Conservation (phyloP, 2,329 filamentous ascomycete genomes). For the Thielaviopsis euricoi region DNA sequence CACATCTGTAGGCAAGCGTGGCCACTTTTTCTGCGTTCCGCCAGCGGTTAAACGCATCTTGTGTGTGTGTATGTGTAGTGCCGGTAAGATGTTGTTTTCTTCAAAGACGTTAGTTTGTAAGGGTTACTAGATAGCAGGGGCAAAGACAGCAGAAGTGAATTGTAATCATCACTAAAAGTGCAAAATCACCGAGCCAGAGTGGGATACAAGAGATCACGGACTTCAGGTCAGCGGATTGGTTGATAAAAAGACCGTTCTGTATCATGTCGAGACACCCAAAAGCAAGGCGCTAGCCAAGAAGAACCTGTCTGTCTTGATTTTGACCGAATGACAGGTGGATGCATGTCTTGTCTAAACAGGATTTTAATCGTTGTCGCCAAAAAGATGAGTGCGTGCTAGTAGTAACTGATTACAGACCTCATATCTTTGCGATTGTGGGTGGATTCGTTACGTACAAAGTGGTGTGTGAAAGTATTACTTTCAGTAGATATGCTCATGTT, state of each 20-base stretch:
- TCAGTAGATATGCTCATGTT: too few relatives aligned
- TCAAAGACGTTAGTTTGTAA: background rate
- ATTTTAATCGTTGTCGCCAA: background rate
- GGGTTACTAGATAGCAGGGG: background rate
- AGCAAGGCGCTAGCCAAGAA: background rate
- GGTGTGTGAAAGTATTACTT: too few relatives aligned
- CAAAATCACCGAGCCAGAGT: background rate
- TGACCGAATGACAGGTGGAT: background rate
- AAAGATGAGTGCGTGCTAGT: too few relatives aligned
- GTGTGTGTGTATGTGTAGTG: background rate
- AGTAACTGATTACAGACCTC: too few relatives aligned
- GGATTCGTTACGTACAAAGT: too few relatives aligned
- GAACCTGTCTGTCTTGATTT: background rate
- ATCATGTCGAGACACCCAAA: background rate
- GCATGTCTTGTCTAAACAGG: background rate
- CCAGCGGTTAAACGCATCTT: background rate
- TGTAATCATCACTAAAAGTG: background rate
- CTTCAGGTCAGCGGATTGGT: background rate
- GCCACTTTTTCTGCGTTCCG: background rate
- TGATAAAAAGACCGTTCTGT: background rate
- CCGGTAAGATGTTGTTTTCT: background rate
- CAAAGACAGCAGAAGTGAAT: background rate
- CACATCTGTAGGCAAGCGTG: background rate
- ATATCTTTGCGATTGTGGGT: too few relatives aligned
- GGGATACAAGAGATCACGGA: background rate